Evolutionary conservation across 305 asterid species (phyloP).

Genomic region (Fraxinus sp.): DNA sequence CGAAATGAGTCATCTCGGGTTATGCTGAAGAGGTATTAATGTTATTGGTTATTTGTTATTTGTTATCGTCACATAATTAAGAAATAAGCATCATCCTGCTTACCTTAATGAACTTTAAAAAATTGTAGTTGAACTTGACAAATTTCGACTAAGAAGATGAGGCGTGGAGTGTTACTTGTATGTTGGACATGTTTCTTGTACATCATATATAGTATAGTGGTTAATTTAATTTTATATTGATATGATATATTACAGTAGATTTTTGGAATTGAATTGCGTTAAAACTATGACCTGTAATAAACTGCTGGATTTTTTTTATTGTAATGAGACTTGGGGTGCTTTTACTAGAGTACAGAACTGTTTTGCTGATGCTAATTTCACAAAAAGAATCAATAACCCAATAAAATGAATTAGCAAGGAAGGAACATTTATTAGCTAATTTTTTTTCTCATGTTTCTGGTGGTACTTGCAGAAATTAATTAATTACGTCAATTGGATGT

Average conservation of each 20-base stretch:
- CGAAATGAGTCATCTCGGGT: slow-evolving; percentile 70
- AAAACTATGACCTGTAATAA: neutral
- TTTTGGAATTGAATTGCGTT: neutral
- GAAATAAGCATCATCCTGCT: neutral
- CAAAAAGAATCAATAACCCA: neutral
- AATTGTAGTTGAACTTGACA: slow-evolving; percentile 1
- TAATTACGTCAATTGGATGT: slow-evolving; percentile 7
- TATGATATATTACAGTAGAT: neutral
- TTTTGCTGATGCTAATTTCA: neutral
- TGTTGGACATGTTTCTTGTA: neutral
- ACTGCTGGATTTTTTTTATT: neutral
- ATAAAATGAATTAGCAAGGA: neutral
- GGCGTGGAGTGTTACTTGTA: neutral
- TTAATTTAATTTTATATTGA: neutral
- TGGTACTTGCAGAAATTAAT: neutral
- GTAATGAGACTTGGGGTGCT: neutral
- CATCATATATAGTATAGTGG: neutral
- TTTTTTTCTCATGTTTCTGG: neutral
- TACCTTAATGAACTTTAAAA: slow-evolving; percentile 1
- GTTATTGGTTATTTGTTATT: slow-evolving; percentile 16
- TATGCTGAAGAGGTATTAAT: slow-evolving; percentile 71
- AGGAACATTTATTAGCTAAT: neutral
- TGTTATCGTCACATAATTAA: neutral
- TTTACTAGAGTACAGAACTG: neutral
- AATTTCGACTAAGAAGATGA: neutral